Percentiles rank a stretch among this genome's conserved stretches.
phyloP scores from a whole-genome alignment of 2,329 filamentous ascomycete genomes.

The Pseudopyricularia cyperi region DNA sequence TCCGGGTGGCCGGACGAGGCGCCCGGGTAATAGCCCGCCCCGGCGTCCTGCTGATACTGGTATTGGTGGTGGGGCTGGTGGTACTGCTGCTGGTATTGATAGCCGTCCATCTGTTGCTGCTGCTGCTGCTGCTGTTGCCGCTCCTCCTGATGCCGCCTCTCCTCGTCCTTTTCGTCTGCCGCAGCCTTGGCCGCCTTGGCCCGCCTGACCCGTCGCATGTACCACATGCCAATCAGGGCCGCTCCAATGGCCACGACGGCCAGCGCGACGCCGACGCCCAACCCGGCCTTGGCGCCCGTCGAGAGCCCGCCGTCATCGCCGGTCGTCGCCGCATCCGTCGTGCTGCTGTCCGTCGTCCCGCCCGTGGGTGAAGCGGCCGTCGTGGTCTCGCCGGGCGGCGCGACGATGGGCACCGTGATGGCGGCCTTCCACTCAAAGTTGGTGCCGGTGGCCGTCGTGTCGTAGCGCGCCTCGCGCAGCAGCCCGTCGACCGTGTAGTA shows the following conservation, averaged over 20 bases:
- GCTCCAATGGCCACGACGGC: constrained; percentile 17
- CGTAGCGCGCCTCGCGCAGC: constrained; percentile 17
- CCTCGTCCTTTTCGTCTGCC: constrained; percentile 8
- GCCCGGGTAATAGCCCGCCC: background rate
- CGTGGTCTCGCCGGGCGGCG: constrained; percentile 9
- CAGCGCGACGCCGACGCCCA: constrained; percentile 20
- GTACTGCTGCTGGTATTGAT: background rate
- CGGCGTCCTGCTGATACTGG: background rate
- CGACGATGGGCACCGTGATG: constrained; percentile 10
- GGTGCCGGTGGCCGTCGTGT: constrained; percentile 8
- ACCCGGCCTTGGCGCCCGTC: constrained; percentile 20
- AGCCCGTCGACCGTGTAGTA: constrained; percentile 15
- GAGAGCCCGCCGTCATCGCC: constrained; percentile 13
- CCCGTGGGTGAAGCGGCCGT: constrained; percentile 1
- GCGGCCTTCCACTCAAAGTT: constrained; percentile 15
- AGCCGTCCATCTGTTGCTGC: background rate
- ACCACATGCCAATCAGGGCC: constrained; percentile 13
- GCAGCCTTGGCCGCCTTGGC: constrained; percentile 4
- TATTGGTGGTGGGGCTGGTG: background rate
- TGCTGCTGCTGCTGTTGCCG: background rate
- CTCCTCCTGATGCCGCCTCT: constrained; percentile 1
- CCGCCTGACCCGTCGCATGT: constrained; percentile 14
- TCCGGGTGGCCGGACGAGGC: background rate
- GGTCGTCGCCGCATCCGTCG: background rate
- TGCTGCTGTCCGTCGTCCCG: background rate